A percentile compares a stretch with the other conserved stretches of the same genome.
Evolutionary conservation across 768 basidiomycete genomes (phyloP).

Genomic region (Boletus eberwhitei): DNA sequence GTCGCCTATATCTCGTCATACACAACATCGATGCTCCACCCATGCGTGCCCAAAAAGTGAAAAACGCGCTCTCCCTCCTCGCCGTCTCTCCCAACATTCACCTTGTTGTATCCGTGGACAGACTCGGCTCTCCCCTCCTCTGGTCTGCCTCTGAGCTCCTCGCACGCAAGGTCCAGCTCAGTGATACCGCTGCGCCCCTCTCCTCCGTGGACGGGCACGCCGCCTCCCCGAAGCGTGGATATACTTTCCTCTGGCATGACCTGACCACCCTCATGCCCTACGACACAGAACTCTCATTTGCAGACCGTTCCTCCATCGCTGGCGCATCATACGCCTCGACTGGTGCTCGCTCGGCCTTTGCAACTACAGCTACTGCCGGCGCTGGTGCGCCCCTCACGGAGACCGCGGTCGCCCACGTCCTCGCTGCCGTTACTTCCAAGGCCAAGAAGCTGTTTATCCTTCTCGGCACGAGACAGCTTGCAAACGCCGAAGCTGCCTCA

Average conservation of each 20-base stretch:
- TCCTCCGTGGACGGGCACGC: background rate
- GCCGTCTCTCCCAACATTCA: conserved; percentile 76
- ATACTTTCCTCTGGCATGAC: conserved; percentile 86
- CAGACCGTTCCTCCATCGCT: conserved; percentile 60
- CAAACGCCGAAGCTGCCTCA: conserved; percentile 38
- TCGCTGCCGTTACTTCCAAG: conserved; percentile 83
- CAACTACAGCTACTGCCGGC: conserved; percentile 30
- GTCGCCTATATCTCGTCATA: conserved; percentile 70
- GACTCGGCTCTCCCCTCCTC: conserved; percentile 78
- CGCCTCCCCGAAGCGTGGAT: conserved; percentile 42
- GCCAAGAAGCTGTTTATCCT: conserved; percentile 79
- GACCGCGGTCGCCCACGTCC: conserved; percentile 73
- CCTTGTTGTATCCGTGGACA: conserved; percentile 82
- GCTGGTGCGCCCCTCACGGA: conserved; percentile 56
- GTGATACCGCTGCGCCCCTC: background rate
- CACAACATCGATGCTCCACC: conserved; percentile 85
- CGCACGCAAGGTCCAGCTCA: conserved; percentile 42
- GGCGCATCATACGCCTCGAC: conserved; percentile 42
- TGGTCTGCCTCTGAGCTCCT: conserved; percentile 71
- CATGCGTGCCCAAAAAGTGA: conserved; percentile 61
- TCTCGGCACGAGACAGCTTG: conserved; percentile 67
- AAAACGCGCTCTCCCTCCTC: conserved; percentile 66
- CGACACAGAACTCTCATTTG: conserved; percentile 69
- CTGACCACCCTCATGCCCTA: conserved; percentile 82
- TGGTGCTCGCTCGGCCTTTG: conserved; percentile 25